A percentile compares a stretch with the other conserved stretches of the same genome.
Conservation (phyloP, 768 basidiomycete genomes). For the Pleurotus tuber-regium region DNA sequence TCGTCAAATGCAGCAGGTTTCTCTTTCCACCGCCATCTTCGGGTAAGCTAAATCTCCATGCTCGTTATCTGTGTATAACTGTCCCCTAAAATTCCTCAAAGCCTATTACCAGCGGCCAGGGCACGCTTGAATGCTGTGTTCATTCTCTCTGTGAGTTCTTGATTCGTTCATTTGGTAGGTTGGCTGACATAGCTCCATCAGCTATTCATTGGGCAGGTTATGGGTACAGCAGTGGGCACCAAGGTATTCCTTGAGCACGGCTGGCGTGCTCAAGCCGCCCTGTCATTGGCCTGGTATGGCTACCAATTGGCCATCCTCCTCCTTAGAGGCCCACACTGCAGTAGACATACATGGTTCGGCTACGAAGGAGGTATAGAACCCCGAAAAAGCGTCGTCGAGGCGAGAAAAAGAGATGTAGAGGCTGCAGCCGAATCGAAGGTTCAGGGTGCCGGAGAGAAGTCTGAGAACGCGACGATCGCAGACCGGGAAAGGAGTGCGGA, state of each 20-base stretch:
- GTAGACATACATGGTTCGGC: conserved; percentile 59
- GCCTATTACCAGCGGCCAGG: conserved; percentile 46
- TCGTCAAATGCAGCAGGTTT: conserved; percentile 73
- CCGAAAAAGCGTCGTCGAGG: conserved; percentile 35
- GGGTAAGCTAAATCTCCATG: conserved; percentile 30
- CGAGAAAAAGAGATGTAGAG: conserved; percentile 8
- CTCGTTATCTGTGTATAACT: conserved; percentile 3
- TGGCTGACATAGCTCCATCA: conserved; percentile 14
- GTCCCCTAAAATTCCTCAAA: conserved; percentile 17
- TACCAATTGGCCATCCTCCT: conserved; percentile 57
- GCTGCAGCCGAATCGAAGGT: neutral
- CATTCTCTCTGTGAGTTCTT: conserved; percentile 56
- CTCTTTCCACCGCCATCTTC: conserved; percentile 58
- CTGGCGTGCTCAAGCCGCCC: conserved; percentile 63
- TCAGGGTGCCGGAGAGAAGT: neutral
- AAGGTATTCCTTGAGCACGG: conserved; percentile 66
- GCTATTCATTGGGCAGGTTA: conserved; percentile 80
- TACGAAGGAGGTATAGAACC: conserved; percentile 55
- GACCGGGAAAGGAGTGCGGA: too few species aligned
- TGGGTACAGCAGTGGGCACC: conserved; percentile 76
- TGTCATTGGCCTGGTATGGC: conserved; percentile 58
- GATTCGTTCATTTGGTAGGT: neutral
- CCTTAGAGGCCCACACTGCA: conserved; percentile 65
- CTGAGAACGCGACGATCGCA: too few species aligned
- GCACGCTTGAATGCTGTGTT: conserved; percentile 77